Evolutionary conservation across 2,329 filamentous ascomycete genomes (phyloP), one percentile per base, ranked within the genome.

Genomic region (Amylocarpus encephaloides): DNA sequence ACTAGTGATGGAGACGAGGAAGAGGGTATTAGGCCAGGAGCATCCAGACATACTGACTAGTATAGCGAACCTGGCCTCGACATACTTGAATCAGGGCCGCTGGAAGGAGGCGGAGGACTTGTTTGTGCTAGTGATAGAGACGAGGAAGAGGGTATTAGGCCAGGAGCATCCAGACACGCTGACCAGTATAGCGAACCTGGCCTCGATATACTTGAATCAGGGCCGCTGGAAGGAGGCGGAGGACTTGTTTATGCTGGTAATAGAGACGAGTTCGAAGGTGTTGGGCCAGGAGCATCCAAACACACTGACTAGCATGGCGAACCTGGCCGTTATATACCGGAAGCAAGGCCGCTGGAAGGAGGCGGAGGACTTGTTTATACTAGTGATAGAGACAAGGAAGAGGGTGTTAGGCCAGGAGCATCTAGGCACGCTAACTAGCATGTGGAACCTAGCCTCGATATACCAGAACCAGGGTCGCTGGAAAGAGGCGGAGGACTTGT

Each of bases 71-170:
- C 15, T 36, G 15, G 34, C 34, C 12, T 36, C 34, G 5, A 16
- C 15, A 16, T 36, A 36, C 15, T 10, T 4, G 15, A 13, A 36
- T 10, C 34, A 36, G 15, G 34, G 34, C 12, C 34, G 15, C 34
- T 50, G 30, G 22, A 42, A 52, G 4, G 46, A 57, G 22, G 53
- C 54, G 2, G 54, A 57, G 29, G 22, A 50, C n/a, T 19, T 55
- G 6, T 1, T 44, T 5, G 33, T 48, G 12, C 36, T 44, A 39
- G 38, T 43, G 32, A 36, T 49, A 13, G 46, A 46, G 33, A 30
- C 19, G 10, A 40, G 30, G 16, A 49, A 45, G 39, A 43, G 32
- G 46, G 29, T 49, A 12, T 34, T 49, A n/a, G 34, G 34, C 12
- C 4, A 13, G 3, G 12, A 36, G 34, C 34, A 36, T 34, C 19